Evolutionary conservation across 108 stramenopile species (phyloP).

Genomic region (Bacterosira constricta): DNA sequence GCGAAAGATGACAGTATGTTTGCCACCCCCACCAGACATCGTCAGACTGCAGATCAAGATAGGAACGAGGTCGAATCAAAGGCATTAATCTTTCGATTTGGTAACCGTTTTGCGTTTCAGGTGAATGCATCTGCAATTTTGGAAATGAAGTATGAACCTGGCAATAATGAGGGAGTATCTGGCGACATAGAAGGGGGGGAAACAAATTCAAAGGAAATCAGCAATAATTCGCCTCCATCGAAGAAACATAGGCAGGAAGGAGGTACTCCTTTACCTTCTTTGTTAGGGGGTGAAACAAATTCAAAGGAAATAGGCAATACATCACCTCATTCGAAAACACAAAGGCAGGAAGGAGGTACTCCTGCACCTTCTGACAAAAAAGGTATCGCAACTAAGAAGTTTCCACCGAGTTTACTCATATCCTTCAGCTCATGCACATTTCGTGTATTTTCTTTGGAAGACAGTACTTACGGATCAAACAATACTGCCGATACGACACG

Average conservation of each 20-base stretch:
- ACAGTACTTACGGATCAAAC: not conserved
- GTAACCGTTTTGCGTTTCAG: slow-evolving; percentile 26
- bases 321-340: not conserved
- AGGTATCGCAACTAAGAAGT: not conserved
- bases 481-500: not conserved
- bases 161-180: not conserved
- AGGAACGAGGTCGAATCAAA: slow-evolving; percentile 9
- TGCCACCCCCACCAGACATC: not conserved
- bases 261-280: not conserved
- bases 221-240: not conserved
- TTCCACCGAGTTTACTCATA: slow-evolving; percentile 19
- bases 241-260: not conserved
- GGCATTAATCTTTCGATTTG: slow-evolving; percentile 30
- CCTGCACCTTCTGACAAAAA: not conserved
- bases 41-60: not conserved
- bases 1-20: not conserved
- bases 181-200: not conserved
- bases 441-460: slow-evolving; percentile 33
- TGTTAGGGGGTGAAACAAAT: not conserved
- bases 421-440: slow-evolving; percentile 37
- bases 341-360: no score
- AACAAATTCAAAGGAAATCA: not conserved
- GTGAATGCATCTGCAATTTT: slow-evolving; percentile 21
- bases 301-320: not conserved
- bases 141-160: slow-evolving; percentile 8